A percentile compares a stretch with the other conserved stretches of the same genome.
Conservation (phyloP, 202 grass and related monocot genomes). For the Carex sylvatica region DNA sequence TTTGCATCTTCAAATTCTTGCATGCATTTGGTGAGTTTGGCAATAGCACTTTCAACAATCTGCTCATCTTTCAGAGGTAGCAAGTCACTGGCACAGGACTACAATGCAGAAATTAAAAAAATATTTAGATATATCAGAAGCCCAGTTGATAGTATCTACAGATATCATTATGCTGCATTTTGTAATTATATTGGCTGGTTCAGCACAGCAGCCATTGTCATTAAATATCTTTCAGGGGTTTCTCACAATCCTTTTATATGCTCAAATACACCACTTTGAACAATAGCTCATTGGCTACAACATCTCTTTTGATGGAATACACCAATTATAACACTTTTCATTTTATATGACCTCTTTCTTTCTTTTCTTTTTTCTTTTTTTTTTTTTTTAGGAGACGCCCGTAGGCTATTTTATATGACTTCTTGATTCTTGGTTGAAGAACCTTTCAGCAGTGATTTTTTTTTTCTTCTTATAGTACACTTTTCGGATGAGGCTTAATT, state of each 20-base stretch:
- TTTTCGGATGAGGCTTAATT: neutral
- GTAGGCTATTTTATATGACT: too few relatives aligned
- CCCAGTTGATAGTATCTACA: neutral
- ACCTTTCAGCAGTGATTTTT: too few relatives aligned
- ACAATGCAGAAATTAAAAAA: constrained; percentile 21
- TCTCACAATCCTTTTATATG: neutral
- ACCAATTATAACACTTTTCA: neutral
- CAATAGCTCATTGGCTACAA: neutral
- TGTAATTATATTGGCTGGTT: neutral
- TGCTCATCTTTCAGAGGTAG: constrained; percentile 56
- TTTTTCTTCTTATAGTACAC: too few relatives aligned
- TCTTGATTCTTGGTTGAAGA: too few relatives aligned
- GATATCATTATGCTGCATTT: neutral
- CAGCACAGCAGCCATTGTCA: neutral
- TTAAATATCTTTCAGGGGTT: neutral
- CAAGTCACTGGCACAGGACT: constrained; percentile 63
- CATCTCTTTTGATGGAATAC: neutral
- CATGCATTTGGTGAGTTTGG: constrained; percentile 54
- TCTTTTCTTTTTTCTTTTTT: too few relatives aligned
- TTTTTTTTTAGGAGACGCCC: too few relatives aligned
- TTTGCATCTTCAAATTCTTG: constrained; percentile 62
- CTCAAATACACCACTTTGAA: neutral
- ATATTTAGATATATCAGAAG: constrained; percentile 6
- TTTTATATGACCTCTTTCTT: neutral
- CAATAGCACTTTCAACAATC: constrained; percentile 51